A percentile compares a stretch with the other conserved stretches of the same genome.
Evolutionary conservation across 148 eudicot genomes (phyloP).

Genomic region (Arbutus unedo): DNA sequence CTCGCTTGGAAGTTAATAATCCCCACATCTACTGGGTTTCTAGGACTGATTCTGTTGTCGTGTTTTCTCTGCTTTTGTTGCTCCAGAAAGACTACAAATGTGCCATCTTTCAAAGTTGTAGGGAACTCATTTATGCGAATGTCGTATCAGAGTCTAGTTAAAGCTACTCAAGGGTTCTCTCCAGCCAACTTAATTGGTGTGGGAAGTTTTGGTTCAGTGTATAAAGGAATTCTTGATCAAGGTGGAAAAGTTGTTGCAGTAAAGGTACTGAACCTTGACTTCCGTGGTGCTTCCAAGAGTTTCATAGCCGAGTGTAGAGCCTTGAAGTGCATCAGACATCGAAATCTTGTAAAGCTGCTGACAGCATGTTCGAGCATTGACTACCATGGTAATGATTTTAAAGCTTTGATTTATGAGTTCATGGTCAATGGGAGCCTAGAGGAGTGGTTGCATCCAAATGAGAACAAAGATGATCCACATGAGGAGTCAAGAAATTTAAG

Average conservation of each 20-base stretch:
- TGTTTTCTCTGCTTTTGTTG: not conserved
- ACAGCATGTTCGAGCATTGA: not conserved
- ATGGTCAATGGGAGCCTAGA: constrained; percentile 9
- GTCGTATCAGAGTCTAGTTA: not conserved
- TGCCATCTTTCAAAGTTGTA: not conserved
- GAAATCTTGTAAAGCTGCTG: not conserved
- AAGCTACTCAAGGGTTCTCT: not conserved
- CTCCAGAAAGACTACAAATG: not conserved
- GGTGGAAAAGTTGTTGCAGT: not conserved
- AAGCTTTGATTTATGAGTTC: not conserved
- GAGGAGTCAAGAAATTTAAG: not conserved
- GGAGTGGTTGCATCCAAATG: constrained; percentile 10
- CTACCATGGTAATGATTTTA: not conserved
- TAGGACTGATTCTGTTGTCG: not conserved
- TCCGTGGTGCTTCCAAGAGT: not conserved
- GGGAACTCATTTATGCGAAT: not conserved
- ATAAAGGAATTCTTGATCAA: not conserved
- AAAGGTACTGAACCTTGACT: not conserved
- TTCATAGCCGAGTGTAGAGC: not conserved
- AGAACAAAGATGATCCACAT: not conserved
- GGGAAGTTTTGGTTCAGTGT: not conserved
- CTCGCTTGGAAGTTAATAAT: not conserved
- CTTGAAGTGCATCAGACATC: constrained; percentile 1
- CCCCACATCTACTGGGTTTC: not conserved
- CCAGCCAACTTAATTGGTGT: not conserved